Percentiles rank a stretch among this genome's conserved stretches.
phyloP scores from a whole-genome alignment of 2,329 filamentous ascomycete genomes.

The Ustulina deusta region DNA sequence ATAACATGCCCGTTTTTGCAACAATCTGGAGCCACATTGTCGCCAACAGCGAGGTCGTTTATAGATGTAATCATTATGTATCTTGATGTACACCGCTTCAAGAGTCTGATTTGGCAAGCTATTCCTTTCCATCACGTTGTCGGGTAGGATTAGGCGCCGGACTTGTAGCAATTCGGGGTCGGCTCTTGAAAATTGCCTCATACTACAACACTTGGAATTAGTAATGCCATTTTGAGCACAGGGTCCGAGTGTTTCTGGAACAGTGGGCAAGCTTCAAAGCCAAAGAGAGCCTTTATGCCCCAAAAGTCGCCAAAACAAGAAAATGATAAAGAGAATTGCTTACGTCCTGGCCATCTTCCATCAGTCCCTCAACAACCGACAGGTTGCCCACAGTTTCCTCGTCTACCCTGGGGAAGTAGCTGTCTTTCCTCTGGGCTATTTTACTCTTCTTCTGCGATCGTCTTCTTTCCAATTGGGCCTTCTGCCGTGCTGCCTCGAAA shows the following conservation, averaged over 20 bases:
- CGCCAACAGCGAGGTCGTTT: neutral
- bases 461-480: slow-evolving; percentile 68
- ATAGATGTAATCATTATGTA: neutral
- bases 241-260: neutral
- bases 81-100: neutral
- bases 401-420: slow-evolving; percentile 61
- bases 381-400: slow-evolving; percentile 56
- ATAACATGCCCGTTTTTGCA: neutral
- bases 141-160: slow-evolving; percentile 66
- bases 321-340: neutral
- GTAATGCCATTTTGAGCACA: neutral
- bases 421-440: slow-evolving; percentile 56
- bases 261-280: neutral
- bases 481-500: slow-evolving; percentile 70
- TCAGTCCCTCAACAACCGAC: slow-evolving; percentile 68
- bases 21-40: neutral
- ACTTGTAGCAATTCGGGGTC: slow-evolving; percentile 83
- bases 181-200: slow-evolving; percentile 86
- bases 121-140: slow-evolving; percentile 8
- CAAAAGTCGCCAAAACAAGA: neutral
- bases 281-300: neutral
- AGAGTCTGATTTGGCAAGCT: neutral
- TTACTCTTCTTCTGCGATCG: slow-evolving; percentile 63
- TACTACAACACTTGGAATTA: slow-evolving; percentile 36
- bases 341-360: slow-evolving; percentile 68